These are phyloP conservation scores for Salvia sclarea DNA, from an alignment of 305 asterid species.

Conservation along the genomic window DNA sequence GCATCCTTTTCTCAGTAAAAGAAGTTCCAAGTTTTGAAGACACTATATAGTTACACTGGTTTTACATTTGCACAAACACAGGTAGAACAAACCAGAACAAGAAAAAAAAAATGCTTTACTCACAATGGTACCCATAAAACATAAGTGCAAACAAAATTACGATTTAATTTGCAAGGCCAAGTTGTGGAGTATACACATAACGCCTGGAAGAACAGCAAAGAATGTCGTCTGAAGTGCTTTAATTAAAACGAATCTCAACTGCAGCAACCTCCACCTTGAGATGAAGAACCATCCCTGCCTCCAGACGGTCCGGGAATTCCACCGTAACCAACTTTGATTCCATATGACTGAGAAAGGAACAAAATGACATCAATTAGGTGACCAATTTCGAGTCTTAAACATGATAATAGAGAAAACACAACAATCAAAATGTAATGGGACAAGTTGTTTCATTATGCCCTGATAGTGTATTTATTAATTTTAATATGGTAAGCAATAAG, in stretches of 20 bases:
- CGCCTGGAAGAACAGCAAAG: constrained; percentile 19
- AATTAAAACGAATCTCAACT: constrained; percentile 31
- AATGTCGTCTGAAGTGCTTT: constrained; percentile 18
- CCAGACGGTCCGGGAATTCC: constrained; percentile 51
- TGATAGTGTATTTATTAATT: not conserved
- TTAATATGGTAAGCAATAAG: not conserved
- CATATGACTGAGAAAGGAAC: constrained; percentile 44
- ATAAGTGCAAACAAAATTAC: constrained; percentile 2
- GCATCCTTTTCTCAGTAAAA: constrained; percentile 8
- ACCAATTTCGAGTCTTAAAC: not conserved
- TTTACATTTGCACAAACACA: constrained; percentile 27
- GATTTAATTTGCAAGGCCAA: constrained; percentile 7
- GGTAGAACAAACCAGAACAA: constrained; percentile 8
- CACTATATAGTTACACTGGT: not conserved
- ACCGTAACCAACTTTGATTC: constrained; percentile 56
- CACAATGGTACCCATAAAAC: constrained; percentile 16
- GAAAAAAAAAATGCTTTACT: constrained; percentile 18
- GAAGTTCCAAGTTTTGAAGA: not conserved
- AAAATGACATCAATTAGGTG: constrained; percentile 9
- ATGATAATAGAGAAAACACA: not conserved
- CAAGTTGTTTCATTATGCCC: not conserved
- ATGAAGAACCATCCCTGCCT: constrained; percentile 44
- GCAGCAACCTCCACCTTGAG: constrained; percentile 63
- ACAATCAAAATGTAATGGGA: constrained; percentile 11
- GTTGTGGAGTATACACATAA: constrained; percentile 30